Base-by-base conservation (phyloP, 306 rosid species). In the Hippophae tibetana region DNA sequence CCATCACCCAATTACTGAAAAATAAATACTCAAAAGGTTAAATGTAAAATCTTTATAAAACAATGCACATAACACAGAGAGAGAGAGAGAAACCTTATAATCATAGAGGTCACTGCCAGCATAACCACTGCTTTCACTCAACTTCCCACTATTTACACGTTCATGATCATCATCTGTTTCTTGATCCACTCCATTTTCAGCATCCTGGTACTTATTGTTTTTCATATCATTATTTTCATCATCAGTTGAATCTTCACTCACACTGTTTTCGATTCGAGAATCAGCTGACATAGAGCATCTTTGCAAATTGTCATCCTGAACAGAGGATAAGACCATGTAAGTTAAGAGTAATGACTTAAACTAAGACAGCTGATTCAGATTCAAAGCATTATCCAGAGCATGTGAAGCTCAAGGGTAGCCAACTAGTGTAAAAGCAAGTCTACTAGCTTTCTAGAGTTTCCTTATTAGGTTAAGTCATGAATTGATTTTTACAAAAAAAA, bases 91-190 rank as follows among this genome's bases (percentile, higher is more conserved):
- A 66, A 67, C 99, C 99, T 93, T 93, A 68, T 86, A 84, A 79
- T 93, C 97, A 44, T 93, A 93, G 64, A 93, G 97, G 77, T 93
- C 99, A 56, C 97, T 88, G 59, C 95, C 99, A 54, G 84, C 95
- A 82, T 80, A 93, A 72, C 97, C 99, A 72, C 99, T 93, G 71
- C 99, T 88, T 80, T 88, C 97, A 64, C 99, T 93, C 77, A 86
- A 72, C 72, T 88, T 93, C 62, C 99, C 97, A 77, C 99, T 93
- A 59, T 79, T 84, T 54, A 84, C 85, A 73, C 97, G 89, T 40
- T 86, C 99, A 55, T 69, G 81, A 60, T 93, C 95, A 49, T 93
- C 99, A 66, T 93, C 97, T 61, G 99, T 80, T 51, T 93, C 99
- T 47, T 74, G 85, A 80, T 86, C 95, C 48, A 72, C 96, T 78